Evolutionary conservation across 2,329 filamentous ascomycete species (phyloP).

Genomic region (Penicillium sp.): DNA sequence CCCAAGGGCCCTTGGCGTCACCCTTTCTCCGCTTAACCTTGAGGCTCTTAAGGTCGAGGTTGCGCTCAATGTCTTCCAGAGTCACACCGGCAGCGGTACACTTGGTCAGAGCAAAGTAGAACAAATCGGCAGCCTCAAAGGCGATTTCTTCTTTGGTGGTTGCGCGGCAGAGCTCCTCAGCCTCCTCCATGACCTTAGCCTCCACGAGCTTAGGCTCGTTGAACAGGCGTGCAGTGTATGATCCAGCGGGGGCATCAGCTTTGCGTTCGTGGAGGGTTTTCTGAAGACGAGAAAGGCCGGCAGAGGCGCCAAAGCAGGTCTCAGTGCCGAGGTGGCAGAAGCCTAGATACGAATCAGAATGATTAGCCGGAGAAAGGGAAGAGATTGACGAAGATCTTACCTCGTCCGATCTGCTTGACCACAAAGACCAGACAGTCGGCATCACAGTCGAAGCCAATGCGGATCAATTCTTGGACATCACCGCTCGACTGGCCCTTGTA

Average conservation of each 20-base stretch:
- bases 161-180: constrained; percentile 87
- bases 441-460: constrained; percentile 85
- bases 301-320: constrained; percentile 84
- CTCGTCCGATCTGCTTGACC: constrained; percentile 79
- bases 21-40: constrained; percentile 92
- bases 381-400: constrained; percentile 31
- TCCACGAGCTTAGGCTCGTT: constrained; percentile 81
- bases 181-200: constrained; percentile 98
- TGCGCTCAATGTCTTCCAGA: constrained; percentile 83
- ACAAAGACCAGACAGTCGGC: constrained; percentile 86
- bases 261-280: constrained; percentile 81
- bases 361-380: not conserved
- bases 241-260: constrained; percentile 74
- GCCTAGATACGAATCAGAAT: constrained; percentile 38
- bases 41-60: constrained; percentile 86
- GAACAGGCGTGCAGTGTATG: constrained; percentile 90
- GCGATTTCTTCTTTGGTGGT: constrained; percentile 76
- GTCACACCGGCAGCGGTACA: constrained; percentile 79
- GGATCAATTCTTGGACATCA: constrained; percentile 83
- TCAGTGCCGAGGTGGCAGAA: constrained; percentile 94
- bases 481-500: constrained; percentile 94
- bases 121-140: constrained; percentile 88
- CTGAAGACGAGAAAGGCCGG: constrained; percentile 76
- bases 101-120: constrained; percentile 93
- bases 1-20: constrained; percentile 91